Evolutionary conservation across 192 early-diverging fungal species (phyloP), one percentile per base, ranked within the genome.

Genomic region (Phlyctochytrium bullatum): DNA sequence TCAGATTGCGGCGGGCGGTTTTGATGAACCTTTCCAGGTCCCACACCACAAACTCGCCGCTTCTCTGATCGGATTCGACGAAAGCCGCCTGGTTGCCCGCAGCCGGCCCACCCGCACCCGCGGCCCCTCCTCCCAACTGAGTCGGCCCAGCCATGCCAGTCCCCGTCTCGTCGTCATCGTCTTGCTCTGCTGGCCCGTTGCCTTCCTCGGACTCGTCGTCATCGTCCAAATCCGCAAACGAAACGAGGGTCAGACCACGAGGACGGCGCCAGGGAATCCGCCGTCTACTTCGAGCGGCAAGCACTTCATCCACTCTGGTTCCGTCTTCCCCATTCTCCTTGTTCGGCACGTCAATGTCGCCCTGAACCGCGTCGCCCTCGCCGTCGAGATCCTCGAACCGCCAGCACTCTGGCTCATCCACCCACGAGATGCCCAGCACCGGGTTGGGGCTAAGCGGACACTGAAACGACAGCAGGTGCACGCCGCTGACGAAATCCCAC

Each of bases 401-500:
- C 54, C 54, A 57, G 54, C 54, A 57, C 54, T 57, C 54, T 6
- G 54, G 54, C 25, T 57, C 54, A 14, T 57, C 54, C 16, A 57
- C 54, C 54, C 54, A 57, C 10, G 20, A 57, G 10, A 14, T 28
- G 27, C 54, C 54, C 12, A 57, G 54, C 12, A 28, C 27, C 12
- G 54, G 54, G 20, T 6, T 57, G 4, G 20, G 20, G 27, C 16
- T 28, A 25, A 57, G 12, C 10, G 20, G 20, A 25, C 54, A 14
- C 27, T 14, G 27, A 57, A 57, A 28, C 16, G 54, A 25, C 27
- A 57, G 16, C 12, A 57, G 54, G 25, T 57, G 54, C 12, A 25
- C 27, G 12, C 54, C 54, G 12, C 12, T 57, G 20, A 57, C 27
- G 27, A 57, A 28, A 25, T 57, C 54, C 54, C 54, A 57, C 4